Conservation (phyloP, 768 basidiomycete species). For the Russula ochroleuca region DNA sequence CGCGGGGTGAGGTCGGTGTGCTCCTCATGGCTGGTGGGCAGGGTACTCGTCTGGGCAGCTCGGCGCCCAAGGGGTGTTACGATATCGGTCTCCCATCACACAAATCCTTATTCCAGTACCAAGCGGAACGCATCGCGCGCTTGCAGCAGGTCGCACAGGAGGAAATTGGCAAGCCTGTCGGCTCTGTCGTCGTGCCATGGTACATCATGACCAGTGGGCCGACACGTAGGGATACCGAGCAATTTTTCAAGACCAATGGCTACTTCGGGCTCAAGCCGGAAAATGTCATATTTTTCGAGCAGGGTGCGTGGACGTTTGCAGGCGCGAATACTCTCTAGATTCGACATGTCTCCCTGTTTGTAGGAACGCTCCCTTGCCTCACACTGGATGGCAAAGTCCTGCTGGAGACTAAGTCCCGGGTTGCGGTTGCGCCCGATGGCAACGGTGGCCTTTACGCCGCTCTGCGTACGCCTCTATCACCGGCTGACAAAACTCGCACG, state of each 20-base stretch:
- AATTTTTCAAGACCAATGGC: constrained; percentile 69
- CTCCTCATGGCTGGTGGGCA: constrained; percentile 98
- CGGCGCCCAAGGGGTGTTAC: constrained; percentile 95
- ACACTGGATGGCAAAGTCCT: constrained; percentile 92
- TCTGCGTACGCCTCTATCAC: constrained; percentile 68
- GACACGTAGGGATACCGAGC: constrained; percentile 80
- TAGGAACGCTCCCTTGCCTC: constrained; percentile 94
- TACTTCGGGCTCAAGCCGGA: constrained; percentile 78
- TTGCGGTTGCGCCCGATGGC: constrained; percentile 97
- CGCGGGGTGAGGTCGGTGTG: constrained; percentile 83
- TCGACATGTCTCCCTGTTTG: background rate
- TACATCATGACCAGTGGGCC: constrained; percentile 99
- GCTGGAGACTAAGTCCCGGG: constrained; percentile 67
- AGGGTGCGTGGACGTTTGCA: constrained; percentile 53
- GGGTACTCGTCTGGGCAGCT: constrained; percentile 89
- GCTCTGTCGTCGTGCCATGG: constrained; percentile 82
- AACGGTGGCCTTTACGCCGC: constrained; percentile 98
- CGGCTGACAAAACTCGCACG: constrained; percentile 54
- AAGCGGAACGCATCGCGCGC: constrained; percentile 91
- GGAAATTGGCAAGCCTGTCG: constrained; percentile 46
- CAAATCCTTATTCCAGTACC: constrained; percentile 93
- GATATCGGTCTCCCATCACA: constrained; percentile 92
- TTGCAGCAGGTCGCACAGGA: constrained; percentile 73
- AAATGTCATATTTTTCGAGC: constrained; percentile 92
- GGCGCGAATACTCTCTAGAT: background rate